phyloP scores from a whole-genome alignment of 2,329 filamentous ascomycete species.

The Aspergillus sp. region DNA sequence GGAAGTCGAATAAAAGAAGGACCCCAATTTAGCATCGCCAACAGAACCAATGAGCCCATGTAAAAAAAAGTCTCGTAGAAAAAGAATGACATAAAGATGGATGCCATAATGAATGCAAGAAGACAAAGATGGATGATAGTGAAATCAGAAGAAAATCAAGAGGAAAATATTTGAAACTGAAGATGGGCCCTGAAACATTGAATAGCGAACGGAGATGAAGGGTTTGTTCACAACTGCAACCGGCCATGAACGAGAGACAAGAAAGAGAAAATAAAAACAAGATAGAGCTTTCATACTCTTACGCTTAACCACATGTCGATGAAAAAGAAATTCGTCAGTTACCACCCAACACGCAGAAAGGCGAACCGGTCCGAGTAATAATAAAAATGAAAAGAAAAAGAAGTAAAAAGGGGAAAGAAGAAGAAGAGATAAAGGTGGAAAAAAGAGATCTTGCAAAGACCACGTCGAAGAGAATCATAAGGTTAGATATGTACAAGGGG shows the following conservation, averaged over 20 bases:
- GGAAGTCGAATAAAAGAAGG: constrained; percentile 1
- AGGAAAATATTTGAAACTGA: constrained; percentile 14
- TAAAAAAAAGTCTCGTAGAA: constrained; percentile 9
- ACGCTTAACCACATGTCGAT: constrained; percentile 30
- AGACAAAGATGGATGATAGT: constrained; percentile 11
- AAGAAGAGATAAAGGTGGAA: background rate
- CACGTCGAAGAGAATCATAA: constrained; percentile 25
- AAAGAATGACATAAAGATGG: constrained; percentile 13
- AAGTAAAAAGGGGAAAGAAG: constrained; percentile 7
- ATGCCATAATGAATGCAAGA: constrained; percentile 15
- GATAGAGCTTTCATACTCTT: constrained; percentile 35
- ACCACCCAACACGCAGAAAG: constrained; percentile 21
- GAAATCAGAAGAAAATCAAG: constrained; percentile 17
- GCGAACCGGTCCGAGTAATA: constrained; percentile 22
- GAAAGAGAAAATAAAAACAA: constrained; percentile 21
- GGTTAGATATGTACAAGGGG: constrained; percentile 19
- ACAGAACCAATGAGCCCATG: constrained; percentile 11
- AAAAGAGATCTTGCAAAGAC: constrained; percentile 23
- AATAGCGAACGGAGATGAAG: constrained; percentile 28
- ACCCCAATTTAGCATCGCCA: constrained; percentile 6
- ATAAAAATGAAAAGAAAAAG: constrained; percentile 13
- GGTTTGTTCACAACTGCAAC: constrained; percentile 30
- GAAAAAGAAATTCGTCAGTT: constrained; percentile 41
- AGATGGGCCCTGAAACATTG: constrained; percentile 21
- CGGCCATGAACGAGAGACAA: constrained; percentile 38